phyloP scores from a whole-genome alignment of 768 basidiomycete species.

The Tulasnella sp. region DNA sequence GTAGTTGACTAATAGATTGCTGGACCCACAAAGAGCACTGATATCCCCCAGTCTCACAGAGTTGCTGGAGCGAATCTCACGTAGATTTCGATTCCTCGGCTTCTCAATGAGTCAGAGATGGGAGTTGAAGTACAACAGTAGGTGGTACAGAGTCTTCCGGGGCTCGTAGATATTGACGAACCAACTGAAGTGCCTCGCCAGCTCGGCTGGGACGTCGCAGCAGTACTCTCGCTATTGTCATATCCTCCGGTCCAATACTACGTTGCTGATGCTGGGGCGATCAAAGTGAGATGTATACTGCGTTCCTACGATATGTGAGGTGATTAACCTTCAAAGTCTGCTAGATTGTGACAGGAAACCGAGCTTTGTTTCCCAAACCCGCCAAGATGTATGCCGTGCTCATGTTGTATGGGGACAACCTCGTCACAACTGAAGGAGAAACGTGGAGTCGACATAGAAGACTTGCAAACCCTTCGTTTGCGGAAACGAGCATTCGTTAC shows the following conservation, averaged over 20 bases:
- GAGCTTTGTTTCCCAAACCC: not conserved
- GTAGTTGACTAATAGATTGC: not conserved
- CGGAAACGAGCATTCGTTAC: not conserved
- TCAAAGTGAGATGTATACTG: not conserved
- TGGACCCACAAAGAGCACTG: not conserved
- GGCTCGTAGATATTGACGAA: not conserved
- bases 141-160: not conserved
- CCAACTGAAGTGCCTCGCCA: not conserved
- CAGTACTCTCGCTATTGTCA: not conserved
- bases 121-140: not conserved
- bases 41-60: not conserved
- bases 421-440: slow-evolving; percentile 2
- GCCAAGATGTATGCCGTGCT: not conserved
- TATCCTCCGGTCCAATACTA: not conserved
- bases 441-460: not conserved
- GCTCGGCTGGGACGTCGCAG: not conserved
- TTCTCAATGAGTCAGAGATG: not conserved
- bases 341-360: not conserved
- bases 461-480: not conserved
- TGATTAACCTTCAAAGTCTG: not conserved
- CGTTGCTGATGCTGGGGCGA: not conserved
- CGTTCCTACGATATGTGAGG: not conserved
- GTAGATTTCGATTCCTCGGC: not conserved
- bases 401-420: not conserved
- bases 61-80: not conserved